Conservation (phyloP, 2,329 filamentous ascomycete genomes). For the Fusarium lateritium region DNA sequence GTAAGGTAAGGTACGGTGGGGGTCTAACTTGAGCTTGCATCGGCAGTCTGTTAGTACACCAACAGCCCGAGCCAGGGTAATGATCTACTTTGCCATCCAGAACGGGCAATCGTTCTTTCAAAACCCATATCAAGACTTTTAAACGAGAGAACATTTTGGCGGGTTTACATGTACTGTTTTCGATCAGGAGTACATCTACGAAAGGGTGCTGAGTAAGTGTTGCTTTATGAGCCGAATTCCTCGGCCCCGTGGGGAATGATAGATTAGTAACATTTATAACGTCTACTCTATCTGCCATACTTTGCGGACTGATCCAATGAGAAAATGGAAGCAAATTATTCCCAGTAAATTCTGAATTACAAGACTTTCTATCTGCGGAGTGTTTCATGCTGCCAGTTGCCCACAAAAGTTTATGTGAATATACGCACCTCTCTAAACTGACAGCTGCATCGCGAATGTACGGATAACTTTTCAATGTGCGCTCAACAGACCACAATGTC, state of each 20-base stretch:
- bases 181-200: too few species aligned
- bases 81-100: not conserved
- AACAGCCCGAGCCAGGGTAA: not conserved
- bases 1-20: not conserved
- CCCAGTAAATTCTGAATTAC: not conserved
- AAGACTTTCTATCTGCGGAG: not conserved
- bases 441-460: not conserved
- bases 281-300: not conserved
- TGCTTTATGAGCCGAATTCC: not conserved
- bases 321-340: not conserved
- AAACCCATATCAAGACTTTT: too few species aligned
- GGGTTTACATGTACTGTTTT: not conserved
- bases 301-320: not conserved
- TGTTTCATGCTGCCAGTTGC: too few species aligned
- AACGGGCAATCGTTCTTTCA: too few species aligned
- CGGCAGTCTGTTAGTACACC: not conserved
- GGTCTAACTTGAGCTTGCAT: not conserved
- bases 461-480: not conserved
- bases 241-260: not conserved
- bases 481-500: not conserved
- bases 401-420: not conserved
- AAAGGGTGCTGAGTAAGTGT: not conserved
- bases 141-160: not conserved
- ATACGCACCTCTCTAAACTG: not conserved
- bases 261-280: not conserved